Base-by-base conservation (phyloP, 78 protist genomes). In the Dictyostelium capitatum region DNA sequence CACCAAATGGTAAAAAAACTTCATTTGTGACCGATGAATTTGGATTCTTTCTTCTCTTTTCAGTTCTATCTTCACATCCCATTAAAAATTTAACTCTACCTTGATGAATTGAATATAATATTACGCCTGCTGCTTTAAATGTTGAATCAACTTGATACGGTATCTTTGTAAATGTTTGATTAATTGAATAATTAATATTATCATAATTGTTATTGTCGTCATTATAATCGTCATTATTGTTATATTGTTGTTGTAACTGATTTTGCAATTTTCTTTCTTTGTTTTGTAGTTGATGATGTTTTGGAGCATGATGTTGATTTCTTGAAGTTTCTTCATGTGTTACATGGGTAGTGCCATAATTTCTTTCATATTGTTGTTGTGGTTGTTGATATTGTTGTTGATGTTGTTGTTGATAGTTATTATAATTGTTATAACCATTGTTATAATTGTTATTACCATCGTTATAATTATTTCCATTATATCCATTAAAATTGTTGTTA, bases 1-100 rank as follows among this genome's bases (percentile, higher is more conserved):
- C 93, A 30, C 93, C 93, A 50, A 87, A 78, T 10, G 93, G 93
- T 12, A 78, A 57, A 56, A 41, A 87, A 11, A 59, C 83, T 15
- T 43, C 37, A 28, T 50, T 20, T 23, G n/a, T 41, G 1, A 20
- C 0, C 3, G 51, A 46, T 2, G 43, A 23, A 11, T 67, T 11
- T 15, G 82, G 82, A 41, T 12, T 37, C 4, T 19, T 28, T 62
- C 20, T 64, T 46, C 51, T 46, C 62, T 85, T 85, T 32, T 56
- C 50, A 19, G 80, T 47, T 47, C 92, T 50, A 32, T 77, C 84
- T 37, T 87, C 93, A 43, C 85, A 59, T 17, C 84, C 93, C 62
- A 87, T 17, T 50, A 87, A 50, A 19, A 87, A 32, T 46, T 20
- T 64, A n/a, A 87, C 20, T n/a, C 19, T 73, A 2, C 80, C 80